These are phyloP conservation scores for Lanmaoa pseudosensibilis DNA, from an alignment of 768 basidiomycete genomes.

Conservation along the genomic window DNA sequence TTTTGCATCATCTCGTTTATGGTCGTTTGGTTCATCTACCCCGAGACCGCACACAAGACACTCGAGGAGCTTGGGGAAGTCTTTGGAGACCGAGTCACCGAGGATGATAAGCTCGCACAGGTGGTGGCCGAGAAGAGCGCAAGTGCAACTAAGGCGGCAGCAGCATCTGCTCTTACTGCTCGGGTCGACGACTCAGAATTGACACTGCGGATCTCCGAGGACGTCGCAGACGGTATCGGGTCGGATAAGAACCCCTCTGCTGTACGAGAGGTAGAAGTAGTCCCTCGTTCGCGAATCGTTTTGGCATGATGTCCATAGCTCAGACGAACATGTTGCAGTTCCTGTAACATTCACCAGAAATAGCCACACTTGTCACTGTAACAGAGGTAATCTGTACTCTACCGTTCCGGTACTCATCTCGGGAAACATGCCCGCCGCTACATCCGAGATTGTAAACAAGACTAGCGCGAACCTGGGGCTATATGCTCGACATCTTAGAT, in stretches of 20 bases:
- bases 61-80: conserved; percentile 52
- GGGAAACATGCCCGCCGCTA: too few species aligned
- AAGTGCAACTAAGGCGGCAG: conserved; percentile 5
- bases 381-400: not conserved
- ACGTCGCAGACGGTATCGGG: conserved; percentile 6
- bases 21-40: conserved; percentile 48
- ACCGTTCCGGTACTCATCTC: too few species aligned
- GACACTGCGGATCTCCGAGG: conserved; percentile 25
- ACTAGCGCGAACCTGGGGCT: too few species aligned
- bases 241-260: conserved; percentile 20
- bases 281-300: conserved; percentile 3
- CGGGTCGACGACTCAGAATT: conserved; percentile 25
- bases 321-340: not conserved
- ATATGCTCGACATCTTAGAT: not conserved
- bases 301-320: conserved; percentile 3
- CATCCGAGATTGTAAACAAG: too few species aligned
- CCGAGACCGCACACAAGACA: conserved; percentile 47
- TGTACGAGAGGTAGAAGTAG: conserved; percentile 19
- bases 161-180: conserved; percentile 16
- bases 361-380: not conserved
- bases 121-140: conserved; percentile 16
- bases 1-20: conserved; percentile 46
- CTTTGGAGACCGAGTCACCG: conserved; percentile 41
- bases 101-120: conserved; percentile 24
- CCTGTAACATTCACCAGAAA: not conserved